phyloP scores from a whole-genome alignment of 257 asterid species.

The Plantago major region DNA sequence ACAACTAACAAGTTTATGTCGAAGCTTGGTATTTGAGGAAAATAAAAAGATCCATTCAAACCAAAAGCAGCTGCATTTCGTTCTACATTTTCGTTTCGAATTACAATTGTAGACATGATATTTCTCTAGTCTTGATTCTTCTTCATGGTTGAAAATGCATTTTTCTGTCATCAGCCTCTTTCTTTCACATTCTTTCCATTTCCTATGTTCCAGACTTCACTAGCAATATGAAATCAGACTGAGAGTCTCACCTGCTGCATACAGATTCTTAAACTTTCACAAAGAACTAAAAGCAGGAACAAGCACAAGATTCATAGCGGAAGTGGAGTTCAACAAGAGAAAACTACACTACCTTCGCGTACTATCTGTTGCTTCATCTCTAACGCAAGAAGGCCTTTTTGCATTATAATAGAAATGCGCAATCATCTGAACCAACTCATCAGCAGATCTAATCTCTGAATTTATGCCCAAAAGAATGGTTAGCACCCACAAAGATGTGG shows the following conservation, averaged over 20 bases:
- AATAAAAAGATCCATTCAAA: too few species aligned
- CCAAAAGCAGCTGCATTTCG: too few species aligned
- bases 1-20: too few species aligned
- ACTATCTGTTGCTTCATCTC: conserved; percentile 29
- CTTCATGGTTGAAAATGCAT: too few species aligned
- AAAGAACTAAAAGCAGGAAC: not conserved
- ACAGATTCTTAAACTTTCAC: not conserved
- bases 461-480: conserved; percentile 14
- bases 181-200: too few species aligned
- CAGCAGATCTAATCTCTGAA: conserved; percentile 64
- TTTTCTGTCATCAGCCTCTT: too few species aligned
- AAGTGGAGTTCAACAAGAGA: conserved; percentile 2
- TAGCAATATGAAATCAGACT: too few species aligned
- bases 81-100: too few species aligned
- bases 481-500: not conserved
- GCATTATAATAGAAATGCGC: conserved; percentile 87
- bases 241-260: conserved; percentile 15
- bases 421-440: conserved; percentile 87
- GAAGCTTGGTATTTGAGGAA: too few species aligned
- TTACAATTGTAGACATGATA: too few species aligned
- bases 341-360: conserved; percentile 24
- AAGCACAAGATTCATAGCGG: not conserved
- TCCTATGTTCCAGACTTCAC: not conserved
- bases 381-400: conserved; percentile 60
- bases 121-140: too few species aligned